These are phyloP conservation scores for Botrytis aclada DNA, from an alignment of 2,329 filamentous ascomycete species.

Conservation along the genomic window DNA sequence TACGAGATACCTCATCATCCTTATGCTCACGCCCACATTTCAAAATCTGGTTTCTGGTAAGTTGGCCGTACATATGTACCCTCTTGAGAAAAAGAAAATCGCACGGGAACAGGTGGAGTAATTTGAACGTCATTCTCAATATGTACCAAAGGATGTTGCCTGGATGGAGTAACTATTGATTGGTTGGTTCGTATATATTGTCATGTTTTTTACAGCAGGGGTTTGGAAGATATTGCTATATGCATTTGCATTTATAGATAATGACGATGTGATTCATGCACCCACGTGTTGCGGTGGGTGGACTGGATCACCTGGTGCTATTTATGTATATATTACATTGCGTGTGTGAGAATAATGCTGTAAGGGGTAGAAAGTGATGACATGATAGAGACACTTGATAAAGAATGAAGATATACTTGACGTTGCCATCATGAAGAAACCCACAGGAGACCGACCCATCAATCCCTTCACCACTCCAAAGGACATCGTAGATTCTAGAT, in stretches of 20 bases:
- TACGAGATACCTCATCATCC: neutral
- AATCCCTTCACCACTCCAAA: neutral
- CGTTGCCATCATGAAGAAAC: neutral
- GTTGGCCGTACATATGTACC: neutral
- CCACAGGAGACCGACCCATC: neutral
- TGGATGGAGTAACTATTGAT: neutral
- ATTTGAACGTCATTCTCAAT: neutral
- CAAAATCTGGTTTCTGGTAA: neutral
- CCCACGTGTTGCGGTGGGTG: neutral
- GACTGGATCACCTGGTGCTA: neutral
- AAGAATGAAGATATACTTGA: neutral
- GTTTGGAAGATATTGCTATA: neutral
- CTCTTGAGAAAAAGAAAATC: neutral
- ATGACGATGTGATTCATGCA: slow-evolving; percentile 8
- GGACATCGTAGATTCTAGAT: too few relatives aligned
- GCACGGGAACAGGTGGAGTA: neutral
- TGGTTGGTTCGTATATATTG: neutral
- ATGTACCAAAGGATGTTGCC: neutral
- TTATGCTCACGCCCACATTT: neutral
- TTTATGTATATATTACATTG: neutral
- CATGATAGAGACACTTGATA: neutral
- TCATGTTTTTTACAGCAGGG: neutral
- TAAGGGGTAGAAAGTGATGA: neutral
- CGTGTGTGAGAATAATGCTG: neutral
- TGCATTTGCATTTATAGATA: neutral